Evolutionary conservation across 202 grass and related monocot species (phyloP), one percentile per base, ranked within the genome.

Genomic region (Musa balbisiana): DNA sequence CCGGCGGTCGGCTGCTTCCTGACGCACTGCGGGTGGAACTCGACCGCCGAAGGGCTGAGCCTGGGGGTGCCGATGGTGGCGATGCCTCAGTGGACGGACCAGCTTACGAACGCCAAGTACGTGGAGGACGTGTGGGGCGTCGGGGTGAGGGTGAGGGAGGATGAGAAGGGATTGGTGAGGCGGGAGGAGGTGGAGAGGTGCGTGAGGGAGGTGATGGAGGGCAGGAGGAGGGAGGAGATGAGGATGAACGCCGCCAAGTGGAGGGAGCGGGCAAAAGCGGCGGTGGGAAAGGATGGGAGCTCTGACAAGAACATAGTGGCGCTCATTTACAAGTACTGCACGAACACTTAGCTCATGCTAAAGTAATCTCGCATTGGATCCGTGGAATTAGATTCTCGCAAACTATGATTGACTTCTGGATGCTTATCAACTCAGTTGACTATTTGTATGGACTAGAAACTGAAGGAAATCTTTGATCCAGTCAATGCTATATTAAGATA

Each of bases 11-110:
- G 87, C 3, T 96, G 92, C 74, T 93, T 97, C 78, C 65, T 97
- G 22, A 89, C 90, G 0, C 93, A 97, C 76, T 97, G 88, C 62
- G 90, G 90, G 0, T 97, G 93, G 90, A 97, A 97, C 85, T 97
- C 90, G 22, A 97, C 93, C 15, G 43, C 13, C 8, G 93, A 97
- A 79, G 87, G 82, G 50, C 69, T 92, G 12, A 88, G 83, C 12
- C 10, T 84, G 5, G 90, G 87, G 19, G 69, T 92, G 80, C 87
- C 93, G 10, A 89, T 91, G 84, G 84, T 91, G 82, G 93, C 72
- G 50, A 24, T 97, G 82, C 87, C 87, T 53, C 85, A 97, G 82
- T 92, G 87, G 90, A 89, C 93, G 19, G 90, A 97, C 80, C 90
- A 97, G 83, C 80, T 87, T 13, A 89, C 80, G 82, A 92, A 90